phyloP scores from a whole-genome alignment of 805 yeast species.

The Wickerhamia fluorescens region DNA sequence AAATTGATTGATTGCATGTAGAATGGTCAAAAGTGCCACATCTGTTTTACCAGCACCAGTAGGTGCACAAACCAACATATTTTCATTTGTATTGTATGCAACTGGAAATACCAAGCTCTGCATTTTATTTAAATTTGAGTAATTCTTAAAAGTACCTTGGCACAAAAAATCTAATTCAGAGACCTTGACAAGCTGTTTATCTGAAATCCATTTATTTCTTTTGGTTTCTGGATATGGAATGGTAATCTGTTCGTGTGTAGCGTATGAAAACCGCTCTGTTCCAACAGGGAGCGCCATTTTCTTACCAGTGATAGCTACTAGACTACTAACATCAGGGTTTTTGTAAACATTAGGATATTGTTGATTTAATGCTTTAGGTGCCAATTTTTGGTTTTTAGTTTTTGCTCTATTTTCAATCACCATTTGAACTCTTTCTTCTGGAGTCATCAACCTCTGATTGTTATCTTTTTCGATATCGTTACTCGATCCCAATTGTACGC shows the following conservation, averaged over 20 bases:
- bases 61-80: conserved; percentile 95
- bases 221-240: conserved; percentile 68
- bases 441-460: conserved; percentile 34
- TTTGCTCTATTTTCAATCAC: conserved; percentile 43
- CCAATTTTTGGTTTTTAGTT: conserved; percentile 43
- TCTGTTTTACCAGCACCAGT: conserved; percentile 98
- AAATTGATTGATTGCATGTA: conserved; percentile 73
- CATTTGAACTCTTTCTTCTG: conserved; percentile 48
- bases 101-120: conserved; percentile 89
- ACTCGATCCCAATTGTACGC: conserved; percentile 1
- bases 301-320: conserved; percentile 61
- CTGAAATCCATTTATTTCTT: conserved; percentile 35
- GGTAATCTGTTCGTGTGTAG: conserved; percentile 68
- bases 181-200: conserved; percentile 47
- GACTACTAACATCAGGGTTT: conserved; percentile 37
- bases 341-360: conserved; percentile 85
- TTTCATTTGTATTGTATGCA: conserved; percentile 88
- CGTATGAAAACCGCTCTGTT: conserved; percentile 55
- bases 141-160: conserved; percentile 75
- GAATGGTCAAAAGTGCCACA: conserved; percentile 74
- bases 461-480: conserved; percentile 5
- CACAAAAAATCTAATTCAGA: conserved; percentile 69
- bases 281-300: conserved; percentile 77
- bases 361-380: conserved; percentile 38
- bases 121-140: conserved; percentile 72